phyloP scores from a whole-genome alignment of 106 monocot species.

The Dioscorea zingiberensis region DNA sequence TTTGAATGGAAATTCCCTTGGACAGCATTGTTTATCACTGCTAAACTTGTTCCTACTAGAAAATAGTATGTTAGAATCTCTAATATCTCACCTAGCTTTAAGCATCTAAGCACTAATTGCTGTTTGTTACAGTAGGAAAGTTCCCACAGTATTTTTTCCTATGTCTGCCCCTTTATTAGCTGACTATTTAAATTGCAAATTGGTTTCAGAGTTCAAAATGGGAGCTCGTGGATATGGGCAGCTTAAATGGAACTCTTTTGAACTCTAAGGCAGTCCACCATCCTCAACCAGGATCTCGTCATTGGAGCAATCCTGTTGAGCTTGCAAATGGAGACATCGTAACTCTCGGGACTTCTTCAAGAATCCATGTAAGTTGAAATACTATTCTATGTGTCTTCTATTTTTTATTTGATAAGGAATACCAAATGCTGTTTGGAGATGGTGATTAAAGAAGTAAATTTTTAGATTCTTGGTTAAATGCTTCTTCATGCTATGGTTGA shows the following conservation, averaged over 20 bases:
- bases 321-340: conserved; percentile 77
- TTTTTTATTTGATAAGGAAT: background rate
- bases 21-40: too few relatives aligned
- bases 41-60: too few relatives aligned
- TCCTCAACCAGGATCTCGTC: conserved; percentile 48
- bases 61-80: too few relatives aligned
- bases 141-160: too few relatives aligned
- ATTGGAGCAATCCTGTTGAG: conserved; percentile 57
- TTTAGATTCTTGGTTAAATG: too few relatives aligned
- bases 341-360: conserved; percentile 76
- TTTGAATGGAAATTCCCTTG: too few relatives aligned
- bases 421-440: background rate
- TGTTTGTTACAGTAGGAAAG: too few relatives aligned
- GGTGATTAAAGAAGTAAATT: too few relatives aligned
- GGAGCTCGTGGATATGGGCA: conserved; percentile 88
- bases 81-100: too few relatives aligned
- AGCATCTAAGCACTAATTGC: too few relatives aligned
- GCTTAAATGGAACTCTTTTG: conserved; percentile 87
- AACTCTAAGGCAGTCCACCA: conserved; percentile 61
- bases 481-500: too few relatives aligned
- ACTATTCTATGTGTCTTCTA: background rate
- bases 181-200: background rate
- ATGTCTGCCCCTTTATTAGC: too few relatives aligned
- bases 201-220: conserved; percentile 63
- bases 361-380: conserved; percentile 56